phyloP scores from a whole-genome alignment of 805 yeast genomes.

The Candida koratica region DNA sequence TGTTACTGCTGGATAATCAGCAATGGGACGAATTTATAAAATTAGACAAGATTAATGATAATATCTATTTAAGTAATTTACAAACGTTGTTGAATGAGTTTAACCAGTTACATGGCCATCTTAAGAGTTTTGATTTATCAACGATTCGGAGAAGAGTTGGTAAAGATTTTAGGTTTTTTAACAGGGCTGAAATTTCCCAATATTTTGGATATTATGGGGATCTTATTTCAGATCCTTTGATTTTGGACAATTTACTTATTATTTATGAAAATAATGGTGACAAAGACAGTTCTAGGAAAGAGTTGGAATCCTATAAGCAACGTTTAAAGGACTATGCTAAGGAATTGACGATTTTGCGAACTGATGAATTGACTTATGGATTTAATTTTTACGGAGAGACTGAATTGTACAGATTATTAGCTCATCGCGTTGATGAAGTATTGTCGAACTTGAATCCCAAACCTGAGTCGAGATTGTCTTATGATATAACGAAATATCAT shows the following conservation, averaged over 20 bases:
- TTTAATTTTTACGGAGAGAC: slow-evolving; percentile 8
- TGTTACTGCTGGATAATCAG: slow-evolving; percentile 7
- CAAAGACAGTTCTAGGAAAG: neutral
- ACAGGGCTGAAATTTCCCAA: slow-evolving; percentile 11
- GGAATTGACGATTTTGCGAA: slow-evolving; percentile 20
- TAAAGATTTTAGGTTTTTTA: slow-evolving; percentile 12
- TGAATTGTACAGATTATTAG: slow-evolving; percentile 17
- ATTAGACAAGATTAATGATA: slow-evolving; percentile 7
- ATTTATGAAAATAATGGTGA: neutral
- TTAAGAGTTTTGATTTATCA: slow-evolving; percentile 9
- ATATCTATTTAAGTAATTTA: slow-evolving; percentile 12
- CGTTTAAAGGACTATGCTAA: neutral
- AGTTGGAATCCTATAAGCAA: neutral
- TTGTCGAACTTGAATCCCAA: slow-evolving; percentile 13
- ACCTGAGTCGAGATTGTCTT: slow-evolving; percentile 12
- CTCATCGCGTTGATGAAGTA: slow-evolving; percentile 16
- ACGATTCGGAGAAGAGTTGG: slow-evolving; percentile 7
- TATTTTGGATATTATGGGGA: slow-evolving; percentile 15
- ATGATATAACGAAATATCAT: neutral
- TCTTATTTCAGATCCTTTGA: slow-evolving; percentile 13
- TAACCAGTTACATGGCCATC: slow-evolving; percentile 9
- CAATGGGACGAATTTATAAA: neutral
- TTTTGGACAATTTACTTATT: slow-evolving; percentile 14
- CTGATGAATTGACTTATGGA: slow-evolving; percentile 14
- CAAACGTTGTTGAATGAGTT: slow-evolving; percentile 12